Percentiles rank a stretch among this genome's conserved stretches.
Evolutionary conservation across 331 rosid genomes (phyloP).

Genomic region (Prunus yedoensis): DNA sequence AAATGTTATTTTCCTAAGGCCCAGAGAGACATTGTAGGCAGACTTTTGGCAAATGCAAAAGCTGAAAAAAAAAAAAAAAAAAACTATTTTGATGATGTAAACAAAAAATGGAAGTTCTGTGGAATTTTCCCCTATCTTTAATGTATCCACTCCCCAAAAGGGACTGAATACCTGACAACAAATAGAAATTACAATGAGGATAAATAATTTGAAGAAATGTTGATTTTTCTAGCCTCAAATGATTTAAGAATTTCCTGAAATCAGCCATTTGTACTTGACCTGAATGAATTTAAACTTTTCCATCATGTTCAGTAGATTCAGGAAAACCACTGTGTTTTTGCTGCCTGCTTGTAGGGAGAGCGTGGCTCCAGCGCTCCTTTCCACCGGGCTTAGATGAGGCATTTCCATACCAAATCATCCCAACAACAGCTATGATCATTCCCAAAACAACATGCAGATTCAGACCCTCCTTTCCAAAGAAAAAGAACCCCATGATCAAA

Average conservation of each 20-base stretch:
- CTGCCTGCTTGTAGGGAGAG: slow-evolving; percentile 45
- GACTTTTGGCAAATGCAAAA: background rate
- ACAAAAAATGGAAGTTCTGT: slow-evolving; percentile 14
- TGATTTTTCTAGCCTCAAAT: slow-evolving; percentile 29
- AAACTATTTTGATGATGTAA: slow-evolving; percentile 23
- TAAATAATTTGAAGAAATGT: slow-evolving; percentile 31
- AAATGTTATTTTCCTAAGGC: background rate
- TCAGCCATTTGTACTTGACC: slow-evolving; percentile 27
- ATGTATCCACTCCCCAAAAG: slow-evolving; percentile 23
- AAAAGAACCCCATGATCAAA: slow-evolving; percentile 63
- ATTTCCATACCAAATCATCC: slow-evolving; percentile 85
- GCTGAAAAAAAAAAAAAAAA: background rate
- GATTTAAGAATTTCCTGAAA: slow-evolving; percentile 26
- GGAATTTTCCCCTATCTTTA: slow-evolving; percentile 19
- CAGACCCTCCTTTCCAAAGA: slow-evolving; percentile 83
- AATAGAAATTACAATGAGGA: slow-evolving; percentile 34
- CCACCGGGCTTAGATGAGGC: slow-evolving; percentile 86
- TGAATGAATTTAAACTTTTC: slow-evolving; percentile 38
- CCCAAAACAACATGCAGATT: slow-evolving; percentile 68
- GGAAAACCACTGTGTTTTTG: slow-evolving; percentile 44
- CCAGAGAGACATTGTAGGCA: background rate
- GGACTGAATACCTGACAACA: slow-evolving; percentile 29
- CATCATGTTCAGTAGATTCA: slow-evolving; percentile 50
- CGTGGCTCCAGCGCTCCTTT: slow-evolving; percentile 53
- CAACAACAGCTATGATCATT: slow-evolving; percentile 62